Evolutionary conservation across 495 filamentous ascomycete species (phyloP), one percentile per base, ranked within the genome.

Genomic region (Hypoxylon fragiforme): DNA sequence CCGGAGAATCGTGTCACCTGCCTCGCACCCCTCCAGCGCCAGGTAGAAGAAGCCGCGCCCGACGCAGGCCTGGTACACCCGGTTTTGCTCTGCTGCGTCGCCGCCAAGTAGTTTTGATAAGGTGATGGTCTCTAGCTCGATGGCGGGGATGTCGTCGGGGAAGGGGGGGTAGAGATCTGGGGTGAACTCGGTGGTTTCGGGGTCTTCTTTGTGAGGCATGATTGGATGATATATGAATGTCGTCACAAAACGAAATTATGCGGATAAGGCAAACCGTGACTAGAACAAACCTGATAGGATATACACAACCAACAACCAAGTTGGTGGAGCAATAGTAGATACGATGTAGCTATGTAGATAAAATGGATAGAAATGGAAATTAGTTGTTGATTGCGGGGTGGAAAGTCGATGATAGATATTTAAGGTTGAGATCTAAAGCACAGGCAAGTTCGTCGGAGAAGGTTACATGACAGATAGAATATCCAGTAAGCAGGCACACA

Each of bases 31-130:
- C 1, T 64, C 59, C 1, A 87, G 67, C 44, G 82, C 77, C 1
- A 86, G 73, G 50, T 86, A 85, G 69, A 85, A 87, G 69, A 86
- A 85, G 13, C 84, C 85, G 14, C 85, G 73, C 5, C 79, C 74
- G 16, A 76, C 72, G 21, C 73, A 80, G 1, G 80, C 73, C 22
- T 67, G 48, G 56, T 74, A 81, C 20, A 81, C 71, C 12, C 73
- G 67, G 13, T 70, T 46, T 7, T 59, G 60, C 59, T 85, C 84
- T 4, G 43, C 59, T 0, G 44, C 14, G 44, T 74, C 62, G 2
- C 60, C 60, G 11, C 72, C 41, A 8, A 69, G 65, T 4, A 86
- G 72, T 43, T 80, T 81, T 0, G 51, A 36, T 1, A 85, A 70
- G 0, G 81, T 78, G 16, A 86, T 69, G 11, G 76, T 73, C 13